These are phyloP conservation scores for Pezicula neosporulosa DNA, from an alignment of 2,329 filamentous ascomycete genomes.

Conservation along the genomic window DNA sequence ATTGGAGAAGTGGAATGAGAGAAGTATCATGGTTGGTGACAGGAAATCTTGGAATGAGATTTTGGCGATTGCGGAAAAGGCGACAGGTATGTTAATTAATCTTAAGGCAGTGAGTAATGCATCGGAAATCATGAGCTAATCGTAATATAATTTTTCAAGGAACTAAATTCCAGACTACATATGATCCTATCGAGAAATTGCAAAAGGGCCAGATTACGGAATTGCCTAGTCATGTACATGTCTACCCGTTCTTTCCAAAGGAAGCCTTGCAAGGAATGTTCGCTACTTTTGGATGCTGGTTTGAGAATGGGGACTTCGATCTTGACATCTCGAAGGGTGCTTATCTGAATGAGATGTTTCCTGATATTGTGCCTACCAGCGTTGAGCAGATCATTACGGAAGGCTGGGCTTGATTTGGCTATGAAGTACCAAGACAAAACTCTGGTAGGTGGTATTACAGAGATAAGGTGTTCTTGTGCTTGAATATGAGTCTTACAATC, in stretches of 20 bases:
- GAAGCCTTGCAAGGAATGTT: conserved; percentile 4
- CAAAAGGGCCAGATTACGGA: conserved; percentile 8
- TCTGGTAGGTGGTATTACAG: no score
- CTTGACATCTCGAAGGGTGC: neutral
- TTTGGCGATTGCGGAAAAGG: conserved; percentile 8
- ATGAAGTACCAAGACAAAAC: no score
- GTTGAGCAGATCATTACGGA: conserved; percentile 3
- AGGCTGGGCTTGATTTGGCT: neutral
- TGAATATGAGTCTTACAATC: no score
- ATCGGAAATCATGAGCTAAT: neutral
- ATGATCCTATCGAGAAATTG: conserved; percentile 21
- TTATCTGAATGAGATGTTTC: conserved; percentile 4
- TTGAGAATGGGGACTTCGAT: conserved; percentile 5
- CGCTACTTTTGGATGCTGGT: neutral
- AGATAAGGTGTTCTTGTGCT: no score
- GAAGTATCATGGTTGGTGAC: conserved; percentile 19
- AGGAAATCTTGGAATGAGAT: conserved; percentile 22
- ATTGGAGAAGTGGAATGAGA: conserved; percentile 17
- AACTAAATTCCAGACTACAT: conserved; percentile 19
- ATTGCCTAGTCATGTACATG: conserved; percentile 19
- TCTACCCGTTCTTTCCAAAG: conserved; percentile 22
- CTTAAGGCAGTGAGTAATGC: no score
- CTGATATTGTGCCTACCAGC: neutral
- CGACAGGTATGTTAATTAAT: no score
- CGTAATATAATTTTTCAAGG: neutral